phyloP scores from a whole-genome alignment of 495 filamentous ascomycete species.

The Astrothelium subdiscretum region DNA sequence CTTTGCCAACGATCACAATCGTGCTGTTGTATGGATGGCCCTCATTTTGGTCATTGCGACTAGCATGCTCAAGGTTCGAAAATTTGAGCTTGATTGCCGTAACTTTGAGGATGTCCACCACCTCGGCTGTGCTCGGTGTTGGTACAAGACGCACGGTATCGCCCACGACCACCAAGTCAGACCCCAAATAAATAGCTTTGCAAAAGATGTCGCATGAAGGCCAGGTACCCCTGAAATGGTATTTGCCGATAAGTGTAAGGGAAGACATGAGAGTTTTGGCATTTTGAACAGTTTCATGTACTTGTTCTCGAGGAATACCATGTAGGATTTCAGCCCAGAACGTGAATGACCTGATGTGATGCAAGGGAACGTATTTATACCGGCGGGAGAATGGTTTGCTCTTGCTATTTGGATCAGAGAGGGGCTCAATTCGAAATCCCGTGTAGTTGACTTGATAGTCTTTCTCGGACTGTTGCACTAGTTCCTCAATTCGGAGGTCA shows the following conservation, averaged over 20 bases:
- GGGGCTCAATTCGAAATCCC: slow-evolving; percentile 48
- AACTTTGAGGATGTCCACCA: slow-evolving; percentile 43
- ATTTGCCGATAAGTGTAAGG: slow-evolving; percentile 40
- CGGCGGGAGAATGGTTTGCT: slow-evolving; percentile 41
- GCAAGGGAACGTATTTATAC: slow-evolving; percentile 43
- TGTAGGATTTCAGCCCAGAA: slow-evolving; percentile 38
- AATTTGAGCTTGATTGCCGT: slow-evolving; percentile 38
- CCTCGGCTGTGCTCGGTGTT: slow-evolving; percentile 17
- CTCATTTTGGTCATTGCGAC: slow-evolving; percentile 35
- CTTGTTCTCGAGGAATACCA: slow-evolving; percentile 25
- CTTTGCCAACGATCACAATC: slow-evolving; percentile 36
- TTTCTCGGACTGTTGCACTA: slow-evolving; percentile 30
- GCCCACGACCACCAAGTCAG: slow-evolving; percentile 40
- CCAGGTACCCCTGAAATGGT: slow-evolving; percentile 42
- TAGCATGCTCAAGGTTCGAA: slow-evolving; percentile 26
- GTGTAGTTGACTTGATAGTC: slow-evolving; percentile 35
- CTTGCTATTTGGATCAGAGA: slow-evolving; percentile 37
- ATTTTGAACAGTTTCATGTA: slow-evolving; percentile 43
- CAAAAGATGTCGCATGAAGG: slow-evolving; percentile 40
- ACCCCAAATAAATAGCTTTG: slow-evolving; percentile 44
- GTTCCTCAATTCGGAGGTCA: slow-evolving; percentile 30
- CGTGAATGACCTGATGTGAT: slow-evolving; percentile 44
- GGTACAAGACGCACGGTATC: slow-evolving; percentile 44
- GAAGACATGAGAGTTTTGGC: slow-evolving; percentile 43
- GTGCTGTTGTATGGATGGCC: slow-evolving; percentile 33